Evolutionary conservation across 1,139 yeast species (phyloP).

Genomic region (Arxiozyma slooffiae): DNA sequence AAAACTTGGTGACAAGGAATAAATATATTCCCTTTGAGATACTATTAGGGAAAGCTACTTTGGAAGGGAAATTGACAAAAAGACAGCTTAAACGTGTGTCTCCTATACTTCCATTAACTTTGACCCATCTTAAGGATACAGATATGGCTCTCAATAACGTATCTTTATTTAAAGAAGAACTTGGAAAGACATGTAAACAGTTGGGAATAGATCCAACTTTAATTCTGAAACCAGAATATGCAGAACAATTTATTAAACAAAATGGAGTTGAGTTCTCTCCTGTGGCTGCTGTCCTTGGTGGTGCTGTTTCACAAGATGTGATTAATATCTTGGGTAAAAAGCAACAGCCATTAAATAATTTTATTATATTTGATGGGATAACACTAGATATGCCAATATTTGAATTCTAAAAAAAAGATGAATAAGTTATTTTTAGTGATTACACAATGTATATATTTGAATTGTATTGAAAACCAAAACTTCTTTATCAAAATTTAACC

Average conservation of each 20-base stretch:
- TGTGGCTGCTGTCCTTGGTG: constrained; percentile 82
- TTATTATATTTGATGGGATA: constrained; percentile 64
- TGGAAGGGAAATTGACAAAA: constrained; percentile 39
- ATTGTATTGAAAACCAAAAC: too few relatives aligned
- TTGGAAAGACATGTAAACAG: constrained; percentile 30
- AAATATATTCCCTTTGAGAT: constrained; percentile 38
- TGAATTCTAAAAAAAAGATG: constrained; percentile 25
- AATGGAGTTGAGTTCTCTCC: constrained; percentile 70
- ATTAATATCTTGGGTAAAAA: constrained; percentile 70
- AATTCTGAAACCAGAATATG: constrained; percentile 33
- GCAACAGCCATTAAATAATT: constrained; percentile 75
- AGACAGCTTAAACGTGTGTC: constrained; percentile 53
- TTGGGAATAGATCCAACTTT: constrained; percentile 36
- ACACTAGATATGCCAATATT: constrained; percentile 69
- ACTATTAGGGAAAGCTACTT: constrained; percentile 32
- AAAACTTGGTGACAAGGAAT: constrained; percentile 50
- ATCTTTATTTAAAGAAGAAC: constrained; percentile 24
- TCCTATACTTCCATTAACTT: constrained; percentile 51
- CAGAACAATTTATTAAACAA: constrained; percentile 39
- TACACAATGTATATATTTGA: background rate
- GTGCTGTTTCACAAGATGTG: constrained; percentile 82
- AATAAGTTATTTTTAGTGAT: background rate
- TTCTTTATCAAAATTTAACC: too few relatives aligned
- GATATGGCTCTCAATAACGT: constrained; percentile 5
- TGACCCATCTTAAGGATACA: constrained; percentile 38